These are phyloP conservation scores for Backusella australiensis DNA, from an alignment of 192 early-diverging fungal genomes.

Conservation along the genomic window DNA sequence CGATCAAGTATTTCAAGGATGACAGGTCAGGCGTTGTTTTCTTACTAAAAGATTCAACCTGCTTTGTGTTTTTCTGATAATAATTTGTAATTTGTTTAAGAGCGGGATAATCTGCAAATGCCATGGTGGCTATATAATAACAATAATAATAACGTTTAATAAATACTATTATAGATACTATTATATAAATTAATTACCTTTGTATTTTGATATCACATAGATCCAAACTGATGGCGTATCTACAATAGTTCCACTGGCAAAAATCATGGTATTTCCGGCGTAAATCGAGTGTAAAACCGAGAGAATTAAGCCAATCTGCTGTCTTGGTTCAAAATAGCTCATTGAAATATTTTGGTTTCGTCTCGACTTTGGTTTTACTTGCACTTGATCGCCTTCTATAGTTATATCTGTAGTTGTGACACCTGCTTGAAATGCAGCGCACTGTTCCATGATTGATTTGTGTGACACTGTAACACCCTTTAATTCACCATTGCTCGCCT, in stretches of 20 bases:
- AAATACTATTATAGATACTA: background rate
- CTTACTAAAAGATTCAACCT: constrained; percentile 51
- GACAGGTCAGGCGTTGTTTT: constrained; percentile 56
- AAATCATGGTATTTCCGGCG: constrained; percentile 68
- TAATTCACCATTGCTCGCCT: constrained; percentile 77
- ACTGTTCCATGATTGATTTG: constrained; percentile 71
- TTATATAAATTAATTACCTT: constrained; percentile 41
- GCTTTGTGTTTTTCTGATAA: constrained; percentile 51
- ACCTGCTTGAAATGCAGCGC: constrained; percentile 35
- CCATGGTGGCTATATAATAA: constrained; percentile 52
- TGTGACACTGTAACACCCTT: constrained; percentile 84
- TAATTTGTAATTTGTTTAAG: constrained; percentile 57
- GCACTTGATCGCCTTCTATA: background rate
- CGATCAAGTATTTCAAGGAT: constrained; percentile 57
- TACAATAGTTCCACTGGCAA: constrained; percentile 58
- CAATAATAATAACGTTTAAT: background rate
- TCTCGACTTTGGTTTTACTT: background rate
- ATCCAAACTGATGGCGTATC: constrained; percentile 70
- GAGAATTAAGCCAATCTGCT: constrained; percentile 75
- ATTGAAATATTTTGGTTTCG: constrained; percentile 53
- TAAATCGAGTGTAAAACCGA: constrained; percentile 67
- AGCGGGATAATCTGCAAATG: constrained; percentile 67
- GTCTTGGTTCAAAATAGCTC: constrained; percentile 74
- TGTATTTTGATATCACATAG: constrained; percentile 64
- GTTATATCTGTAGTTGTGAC: constrained; percentile 8